Percentiles rank a stretch among this genome's conserved stretches.
These are phyloP conservation scores for Candida awuae DNA, from an alignment of 805 yeast genomes.

Conservation along the genomic window DNA sequence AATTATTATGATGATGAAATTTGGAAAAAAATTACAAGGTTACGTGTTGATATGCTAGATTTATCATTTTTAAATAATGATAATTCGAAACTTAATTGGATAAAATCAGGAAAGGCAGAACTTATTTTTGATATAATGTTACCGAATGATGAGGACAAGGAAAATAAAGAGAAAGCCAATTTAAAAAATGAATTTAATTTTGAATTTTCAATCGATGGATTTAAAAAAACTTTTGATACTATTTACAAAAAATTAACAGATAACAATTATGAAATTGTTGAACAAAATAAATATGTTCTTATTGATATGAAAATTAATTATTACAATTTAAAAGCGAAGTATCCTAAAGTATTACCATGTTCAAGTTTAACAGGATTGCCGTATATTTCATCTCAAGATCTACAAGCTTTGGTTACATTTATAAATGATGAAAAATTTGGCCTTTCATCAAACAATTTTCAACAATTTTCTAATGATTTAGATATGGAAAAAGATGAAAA, in stretches of 20 bases:
- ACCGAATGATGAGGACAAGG: slow-evolving; percentile 40
- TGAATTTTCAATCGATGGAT: slow-evolving; percentile 7
- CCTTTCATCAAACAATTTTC: slow-evolving; percentile 15
- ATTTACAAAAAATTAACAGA: slow-evolving; percentile 8
- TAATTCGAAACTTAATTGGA: slow-evolving; percentile 56
- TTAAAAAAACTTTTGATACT: slow-evolving; percentile 6
- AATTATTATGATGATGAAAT: slow-evolving; percentile 27
- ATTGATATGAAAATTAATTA: slow-evolving; percentile 61
- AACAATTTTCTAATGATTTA: neutral
- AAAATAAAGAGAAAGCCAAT: neutral
- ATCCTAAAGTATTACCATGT: slow-evolving; percentile 42
- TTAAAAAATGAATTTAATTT: slow-evolving; percentile 1
- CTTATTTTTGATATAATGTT: slow-evolving; percentile 65
- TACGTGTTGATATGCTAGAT: slow-evolving; percentile 34
- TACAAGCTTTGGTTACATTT: slow-evolving; percentile 53
- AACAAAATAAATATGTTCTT: slow-evolving; percentile 46
- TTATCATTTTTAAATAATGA: slow-evolving; percentile 22
- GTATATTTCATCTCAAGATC: slow-evolving; percentile 49
- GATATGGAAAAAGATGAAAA: slow-evolving; percentile 15
- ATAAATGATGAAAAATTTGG: slow-evolving; percentile 42
- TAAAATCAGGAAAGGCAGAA: slow-evolving; percentile 62
- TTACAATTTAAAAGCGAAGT: slow-evolving; percentile 49
- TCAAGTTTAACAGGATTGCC: slow-evolving; percentile 46
- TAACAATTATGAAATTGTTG: neutral
- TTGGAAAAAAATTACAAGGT: slow-evolving; percentile 44